These are phyloP conservation scores for Trapa bicornis DNA, from an alignment of 345 rosid species.

Conservation along the genomic window DNA sequence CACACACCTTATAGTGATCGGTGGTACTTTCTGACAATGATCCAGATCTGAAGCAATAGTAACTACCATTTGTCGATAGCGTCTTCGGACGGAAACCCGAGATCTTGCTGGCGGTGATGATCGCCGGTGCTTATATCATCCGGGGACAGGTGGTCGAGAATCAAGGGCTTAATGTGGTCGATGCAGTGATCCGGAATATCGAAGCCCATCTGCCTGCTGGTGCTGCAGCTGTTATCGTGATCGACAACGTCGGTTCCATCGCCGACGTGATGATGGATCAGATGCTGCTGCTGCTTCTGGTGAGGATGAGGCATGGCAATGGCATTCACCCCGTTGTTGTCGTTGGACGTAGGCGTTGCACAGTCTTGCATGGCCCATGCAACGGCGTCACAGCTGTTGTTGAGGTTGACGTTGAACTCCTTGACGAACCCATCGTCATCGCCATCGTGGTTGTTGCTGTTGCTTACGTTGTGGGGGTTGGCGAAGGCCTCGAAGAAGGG, in stretches of 20 bases:
- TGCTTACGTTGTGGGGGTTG: neutral
- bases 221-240: neutral
- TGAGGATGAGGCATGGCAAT: conserved; percentile 15
- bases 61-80: conserved; percentile 2
- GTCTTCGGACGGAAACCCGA: conserved; percentile 3
- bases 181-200: neutral
- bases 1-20: too few relatives aligned
- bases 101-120: neutral
- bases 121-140: neutral
- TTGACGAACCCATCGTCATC: neutral
- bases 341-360: conserved; percentile 11
- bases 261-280: neutral
- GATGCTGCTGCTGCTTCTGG: conserved; percentile 23
- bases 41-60: neutral
- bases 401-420: neutral
- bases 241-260: neutral
- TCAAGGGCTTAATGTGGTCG: neutral
- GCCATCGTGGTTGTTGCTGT: neutral
- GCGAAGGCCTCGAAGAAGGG: conserved; percentile 1
- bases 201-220: neutral
- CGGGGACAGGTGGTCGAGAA: conserved; percentile 2
- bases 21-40: neutral
- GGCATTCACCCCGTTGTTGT: conserved; percentile 23
- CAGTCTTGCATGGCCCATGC: conserved; percentile 19
- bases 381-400: conserved; percentile 5